Base-by-base conservation (phyloP, 345 rosid genomes). In the Rhodomyrtus tomentosa region DNA sequence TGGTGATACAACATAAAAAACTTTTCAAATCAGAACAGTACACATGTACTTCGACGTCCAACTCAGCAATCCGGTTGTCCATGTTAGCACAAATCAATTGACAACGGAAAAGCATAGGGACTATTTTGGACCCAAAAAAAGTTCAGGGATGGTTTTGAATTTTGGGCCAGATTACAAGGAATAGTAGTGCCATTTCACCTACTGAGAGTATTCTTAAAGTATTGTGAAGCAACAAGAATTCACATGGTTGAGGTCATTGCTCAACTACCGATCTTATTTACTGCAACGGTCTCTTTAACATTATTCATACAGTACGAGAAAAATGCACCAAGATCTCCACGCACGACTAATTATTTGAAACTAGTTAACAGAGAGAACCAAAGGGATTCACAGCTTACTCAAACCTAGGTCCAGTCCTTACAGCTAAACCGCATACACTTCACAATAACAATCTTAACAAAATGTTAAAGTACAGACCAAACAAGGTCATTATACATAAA, bases 31-130 rank as follows among this genome's bases (percentile, higher is more conserved):
- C 22, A 62, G 16, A 62, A 62, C 14, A 16, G 74, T 15, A 0
- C 36, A 62, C 0, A 1, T 62, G 5, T 62, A 0, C 22, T 62
- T 22, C 6, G 0, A 62, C 1, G 0, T 62, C 22, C 22, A 7
- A 16, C 74, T 1, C 0, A 62, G 74, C 74, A 62, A 7, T 62
- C 40, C 3, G 0, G 74, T 62, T 62, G 74, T 29, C 42, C 42
- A 15, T 0, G 74, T 32, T 32, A 32, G 16, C 74, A 29, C 32
- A 32, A 1, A 29, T 36, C 74, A 62, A 62, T 38, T 11, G 20
- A 15, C 5, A 15, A 59, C 15, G 15, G 73, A 52, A 52, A 18
- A 52, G 21, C 14, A 14, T 13, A 50, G 16, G 55, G 2, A 59
- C 27, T 38, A 59, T 59, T 59, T 0, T 59, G 2, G 38, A n/a